Evolutionary conservation across 208 protist genomes (phyloP), one percentile per base, ranked within the genome.

Genomic region (Trypanosoma brucei): DNA sequence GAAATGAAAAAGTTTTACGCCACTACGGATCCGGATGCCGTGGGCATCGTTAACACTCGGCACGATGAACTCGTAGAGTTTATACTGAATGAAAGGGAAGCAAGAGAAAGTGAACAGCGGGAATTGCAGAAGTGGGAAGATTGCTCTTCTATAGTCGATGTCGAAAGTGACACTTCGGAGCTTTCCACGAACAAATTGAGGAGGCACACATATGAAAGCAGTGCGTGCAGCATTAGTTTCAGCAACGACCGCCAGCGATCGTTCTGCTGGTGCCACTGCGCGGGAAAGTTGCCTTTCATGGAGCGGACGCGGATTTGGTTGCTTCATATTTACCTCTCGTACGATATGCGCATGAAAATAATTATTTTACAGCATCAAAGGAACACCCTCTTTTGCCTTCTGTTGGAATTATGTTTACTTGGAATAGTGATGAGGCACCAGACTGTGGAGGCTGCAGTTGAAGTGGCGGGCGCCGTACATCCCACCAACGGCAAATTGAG

Each of bases 231-330:
- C 8, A 46, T 46, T 46, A 6, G 42, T 46, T 46, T 46, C 42
- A 46, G 42, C 11, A 46, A 6, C 11, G 42, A 14, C 49, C 55
- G 70, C 3, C 80, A 83, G 52, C 42, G 48, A 14, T 46, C 56
- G 0, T 76, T 78, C 34, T 86, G 80, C 65, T 72, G 70, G 55
- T 31, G 65, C 2, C 33, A 80, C 34, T 86, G 80, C 54, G 80
- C 82, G 48, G 80, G 56, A 5, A 60, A 54, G 31, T 59, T 86
- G 36, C 49, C 59, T 11, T 14, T 59, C 6, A 39, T 54, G 5
- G 70, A 65, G 6, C 63, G 70, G 2, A 14, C 75, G 8, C n/a
- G 36, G 5, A 33, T 83, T 1, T 55, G 49, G 7, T 8, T 77
- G 0, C 45, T 54, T 2, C 68, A 76, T 6, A 30, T 57, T 5